Conservation (phyloP, 2,329 filamentous ascomycete species). For the Clarireedia hainanense region DNA sequence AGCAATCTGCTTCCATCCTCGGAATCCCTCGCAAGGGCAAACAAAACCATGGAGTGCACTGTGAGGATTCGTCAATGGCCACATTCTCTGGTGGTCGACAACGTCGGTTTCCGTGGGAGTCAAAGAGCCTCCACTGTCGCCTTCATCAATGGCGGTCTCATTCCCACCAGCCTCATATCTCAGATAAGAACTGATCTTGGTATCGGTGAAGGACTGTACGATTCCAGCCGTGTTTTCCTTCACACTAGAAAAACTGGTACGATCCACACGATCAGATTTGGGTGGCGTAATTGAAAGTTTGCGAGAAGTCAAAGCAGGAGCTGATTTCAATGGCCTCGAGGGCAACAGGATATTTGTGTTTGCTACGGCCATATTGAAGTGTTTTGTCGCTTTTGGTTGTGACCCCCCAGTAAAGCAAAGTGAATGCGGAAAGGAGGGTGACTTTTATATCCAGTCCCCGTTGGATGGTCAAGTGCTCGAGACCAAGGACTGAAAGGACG, state of each 20-base stretch:
- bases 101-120: slow-evolving; percentile 22
- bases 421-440: not conserved
- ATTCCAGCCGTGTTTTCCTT: slow-evolving; percentile 30
- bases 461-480: not conserved
- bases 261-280: slow-evolving; percentile 23
- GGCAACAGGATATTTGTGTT: slow-evolving; percentile 5
- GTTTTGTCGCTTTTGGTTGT: not conserved
- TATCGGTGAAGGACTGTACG: slow-evolving; percentile 54
- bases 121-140: slow-evolving; percentile 1
- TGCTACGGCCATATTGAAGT: slow-evolving; percentile 2
- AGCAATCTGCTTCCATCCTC: slow-evolving; percentile 55
- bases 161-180: slow-evolving; percentile 11
- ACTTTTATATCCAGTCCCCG: not conserved
- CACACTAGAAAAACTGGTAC: slow-evolving; percentile 27
- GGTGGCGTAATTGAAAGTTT: slow-evolving; percentile 12
- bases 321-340: slow-evolving; percentile 5
- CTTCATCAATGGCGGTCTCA: slow-evolving; percentile 40
- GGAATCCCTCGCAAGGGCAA: slow-evolving; percentile 49
- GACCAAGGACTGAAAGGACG: not conserved
- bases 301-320: slow-evolving; percentile 1
- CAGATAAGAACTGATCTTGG: slow-evolving; percentile 50
- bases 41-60: slow-evolving; percentile 51
- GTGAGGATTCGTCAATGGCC: slow-evolving; percentile 35
- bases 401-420: too few relatives aligned
- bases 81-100: slow-evolving; percentile 12